Base-by-base conservation (phyloP, 306 rosid species). In the Chamaecrista fasciculata region DNA sequence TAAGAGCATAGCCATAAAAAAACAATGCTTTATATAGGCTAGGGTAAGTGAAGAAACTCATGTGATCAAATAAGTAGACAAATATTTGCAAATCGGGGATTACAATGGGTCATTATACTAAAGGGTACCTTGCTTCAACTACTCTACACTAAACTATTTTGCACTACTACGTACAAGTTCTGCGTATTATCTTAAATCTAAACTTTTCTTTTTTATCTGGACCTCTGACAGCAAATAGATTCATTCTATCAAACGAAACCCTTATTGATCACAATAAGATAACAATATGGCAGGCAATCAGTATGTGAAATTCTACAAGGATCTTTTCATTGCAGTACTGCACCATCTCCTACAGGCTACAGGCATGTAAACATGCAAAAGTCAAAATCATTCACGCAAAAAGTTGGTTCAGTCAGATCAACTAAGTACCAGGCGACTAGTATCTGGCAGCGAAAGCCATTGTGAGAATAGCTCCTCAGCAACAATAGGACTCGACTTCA, bases 401-500 rank as follows among this genome's bases (percentile, higher is more conserved):
- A 16, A 56, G 61, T 26, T n/a, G 23, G 61, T 24, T 70, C 69
- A 73, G 66, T 52, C 42, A 74, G 57, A 42, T 64, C 58, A 77
- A 77, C 58, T 37, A 48, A 1, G 61, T 76, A 89, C 96, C 96
- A 89, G 75, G 70, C 93, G 85, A 47, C 79, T 71, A 52, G 96
- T 89, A 52, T 89, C 89, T 2, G 93, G 90, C 39, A 86, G 92
- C 11, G 92, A 86, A 73, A 89, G 96, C 96, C 96, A 89, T 82
- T 85, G 96, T 33, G 84, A 66, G 50, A 79, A 89, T 63, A 89
- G 79, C 73, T 89, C 88, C 74, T 86, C 96, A n/a, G 86, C 87
- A 62, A 86, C 82, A 71, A 44, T 52, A 40, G 88, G 90, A 77
- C 71, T 82, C 37, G 84, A 37, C 82, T 89, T 86, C 46, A 89